Conservation (phyloP, 2,329 filamentous ascomycete genomes). For the Dothistroma septosporum region DNA sequence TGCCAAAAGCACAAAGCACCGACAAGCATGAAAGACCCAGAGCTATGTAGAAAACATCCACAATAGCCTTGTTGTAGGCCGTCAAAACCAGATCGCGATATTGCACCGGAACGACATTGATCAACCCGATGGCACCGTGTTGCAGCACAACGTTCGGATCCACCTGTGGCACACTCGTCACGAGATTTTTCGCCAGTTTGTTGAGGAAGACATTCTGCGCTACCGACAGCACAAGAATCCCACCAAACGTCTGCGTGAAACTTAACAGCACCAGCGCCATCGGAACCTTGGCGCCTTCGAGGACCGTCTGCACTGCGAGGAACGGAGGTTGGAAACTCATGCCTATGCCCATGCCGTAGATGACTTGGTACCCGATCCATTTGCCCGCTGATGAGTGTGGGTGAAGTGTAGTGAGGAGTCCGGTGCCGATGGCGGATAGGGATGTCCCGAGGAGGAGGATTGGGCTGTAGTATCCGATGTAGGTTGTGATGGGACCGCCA, state of each 20-base stretch:
- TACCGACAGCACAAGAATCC: conserved; percentile 12
- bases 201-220: conserved; percentile 17
- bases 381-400: conserved; percentile 23
- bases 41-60: conserved; percentile 1
- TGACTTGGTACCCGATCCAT: conserved; percentile 36
- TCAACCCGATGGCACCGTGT: not conserved
- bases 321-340: conserved; percentile 33
- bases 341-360: conserved; percentile 31
- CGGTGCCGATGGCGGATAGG: conserved; percentile 14
- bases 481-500: conserved; percentile 7
- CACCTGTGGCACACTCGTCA: not conserved
- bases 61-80: not conserved
- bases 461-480: conserved; percentile 18
- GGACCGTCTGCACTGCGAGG: conserved; percentile 22
- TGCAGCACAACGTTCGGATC: not conserved
- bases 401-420: conserved; percentile 23
- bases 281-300: conserved; percentile 6
- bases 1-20: not conserved
- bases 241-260: conserved; percentile 16
- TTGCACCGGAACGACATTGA: not conserved
- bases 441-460: conserved; percentile 12
- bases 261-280: conserved; percentile 11
- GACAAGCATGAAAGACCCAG: conserved; percentile 1
- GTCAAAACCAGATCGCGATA: conserved; percentile 1
- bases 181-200: conserved; percentile 1